A percentile compares a stretch with the other conserved stretches of the same genome.
Conservation (phyloP, 441 rosid species). For the Raphanus hybrid region DNA sequence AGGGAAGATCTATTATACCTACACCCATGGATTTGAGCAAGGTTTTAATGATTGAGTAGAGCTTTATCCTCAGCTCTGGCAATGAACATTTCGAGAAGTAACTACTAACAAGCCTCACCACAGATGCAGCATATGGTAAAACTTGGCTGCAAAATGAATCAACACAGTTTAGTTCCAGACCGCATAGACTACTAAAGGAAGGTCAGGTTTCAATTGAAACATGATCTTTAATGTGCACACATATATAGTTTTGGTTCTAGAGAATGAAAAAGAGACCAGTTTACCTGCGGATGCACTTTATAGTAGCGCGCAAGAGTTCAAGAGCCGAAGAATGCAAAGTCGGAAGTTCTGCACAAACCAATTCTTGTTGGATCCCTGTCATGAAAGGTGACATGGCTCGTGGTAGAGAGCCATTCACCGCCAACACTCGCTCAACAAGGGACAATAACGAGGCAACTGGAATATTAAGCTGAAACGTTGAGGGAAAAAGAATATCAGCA, state of each 20-base stretch:
- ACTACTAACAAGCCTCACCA: constrained; percentile 64
- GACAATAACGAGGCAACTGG: constrained; percentile 70
- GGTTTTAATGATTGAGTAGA: constrained; percentile 61
- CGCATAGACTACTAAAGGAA: not conserved
- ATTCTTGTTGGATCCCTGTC: constrained; percentile 74
- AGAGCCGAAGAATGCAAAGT: constrained; percentile 63
- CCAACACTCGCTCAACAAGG: constrained; percentile 79
- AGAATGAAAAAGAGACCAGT: constrained; percentile 16
- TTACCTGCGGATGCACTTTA: constrained; percentile 82
- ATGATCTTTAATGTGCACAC: not conserved
- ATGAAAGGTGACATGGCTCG: constrained; percentile 53
- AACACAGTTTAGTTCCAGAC: constrained; percentile 7
- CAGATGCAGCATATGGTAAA: constrained; percentile 70
- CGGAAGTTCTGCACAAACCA: constrained; percentile 83
- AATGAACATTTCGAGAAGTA: constrained; percentile 69
- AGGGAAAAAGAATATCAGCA: constrained; percentile 27
- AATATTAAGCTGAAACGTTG: constrained; percentile 53
- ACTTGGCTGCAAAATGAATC: constrained; percentile 69
- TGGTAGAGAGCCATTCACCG: constrained; percentile 78
- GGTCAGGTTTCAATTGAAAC: constrained; percentile 8
- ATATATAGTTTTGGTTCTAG: not conserved
- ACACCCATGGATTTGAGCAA: constrained; percentile 81
- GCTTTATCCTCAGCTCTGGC: constrained; percentile 73
- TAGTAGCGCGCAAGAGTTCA: constrained; percentile 67
- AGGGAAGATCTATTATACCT: constrained; percentile 50